Evolutionary conservation across 2,329 filamentous ascomycete species (phyloP), one percentile per base, ranked within the genome.

Genomic region (Dothideomycetes sp.): DNA sequence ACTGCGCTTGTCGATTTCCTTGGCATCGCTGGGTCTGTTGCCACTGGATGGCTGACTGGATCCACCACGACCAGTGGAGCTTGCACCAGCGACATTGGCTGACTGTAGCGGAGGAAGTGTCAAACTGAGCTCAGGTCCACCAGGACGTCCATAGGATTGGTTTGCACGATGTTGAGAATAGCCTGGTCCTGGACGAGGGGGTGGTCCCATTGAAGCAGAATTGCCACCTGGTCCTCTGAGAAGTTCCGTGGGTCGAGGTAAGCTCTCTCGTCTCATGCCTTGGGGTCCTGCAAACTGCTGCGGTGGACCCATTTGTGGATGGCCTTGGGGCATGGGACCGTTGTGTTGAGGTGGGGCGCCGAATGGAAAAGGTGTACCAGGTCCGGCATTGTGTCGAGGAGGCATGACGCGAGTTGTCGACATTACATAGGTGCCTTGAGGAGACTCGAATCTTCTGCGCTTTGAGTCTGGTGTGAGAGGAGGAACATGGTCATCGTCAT

Each of bases 371-470:
- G 52, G 63, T 52, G 56, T 67, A 62, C 53, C 57, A 18, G 57
- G 56, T 6, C 51, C 52, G 11, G 51, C 46, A 12, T 37, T 51
- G 23, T 58, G 57, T 19, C 53, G 50, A 18, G 51, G 47, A 34
- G 59, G 38, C 53, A 60, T 37, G 35, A 51, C 22, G 47, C 62
- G 53, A 49, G 64, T 54, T n/a, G n/a, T n/a, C 47, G 64, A 52
- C 49, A 62, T 59, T 46, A 61, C 51, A 49, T 65, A 56, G 50
- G 62, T 49, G 44, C 60, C 57, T 39, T 59, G 59, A n/a, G 44
- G 44, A 30, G 64, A 65, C 47, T 73, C 74, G 52, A 73, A 73
- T 25, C 80, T 73, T 16, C 80, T 74, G 43, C 79, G 72, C 54
- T 84, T 83, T 19, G 63, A 59, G 39, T 82, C 78, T 8, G 70